phyloP scores from a whole-genome alignment of 768 basidiomycete genomes.

The Hemileccinum impolitum region DNA sequence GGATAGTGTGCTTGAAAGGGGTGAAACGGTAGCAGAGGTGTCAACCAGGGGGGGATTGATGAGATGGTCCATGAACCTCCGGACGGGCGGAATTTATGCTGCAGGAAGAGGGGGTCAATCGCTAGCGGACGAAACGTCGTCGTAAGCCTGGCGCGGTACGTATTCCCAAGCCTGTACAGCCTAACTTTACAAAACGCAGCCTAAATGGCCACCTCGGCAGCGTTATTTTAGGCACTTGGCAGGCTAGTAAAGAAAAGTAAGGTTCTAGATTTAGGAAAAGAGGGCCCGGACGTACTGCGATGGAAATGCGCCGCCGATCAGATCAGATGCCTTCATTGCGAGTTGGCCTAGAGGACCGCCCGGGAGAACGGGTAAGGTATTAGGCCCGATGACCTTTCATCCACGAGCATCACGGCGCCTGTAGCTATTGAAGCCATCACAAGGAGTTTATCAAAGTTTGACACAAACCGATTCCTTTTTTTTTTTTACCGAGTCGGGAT shows the following conservation, averaged over 20 bases:
- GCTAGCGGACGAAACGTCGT: slow-evolving; percentile 25
- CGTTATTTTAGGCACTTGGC: slow-evolving; percentile 29
- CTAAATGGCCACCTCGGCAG: slow-evolving; percentile 20
- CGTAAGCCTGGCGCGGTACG: slow-evolving; percentile 30
- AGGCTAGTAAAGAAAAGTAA: slow-evolving; percentile 23
- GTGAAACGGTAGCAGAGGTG: background rate
- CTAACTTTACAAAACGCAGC: slow-evolving; percentile 18
- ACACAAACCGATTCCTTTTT: background rate
- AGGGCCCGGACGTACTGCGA: slow-evolving; percentile 1
- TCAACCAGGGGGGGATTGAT: slow-evolving; percentile 9
- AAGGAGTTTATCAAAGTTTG: slow-evolving; percentile 25
- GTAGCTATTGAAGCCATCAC: slow-evolving; percentile 1
- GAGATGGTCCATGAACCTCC: slow-evolving; percentile 2
- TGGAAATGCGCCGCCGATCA: slow-evolving; percentile 21
- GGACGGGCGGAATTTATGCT: slow-evolving; percentile 30
- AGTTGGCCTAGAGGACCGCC: slow-evolving; percentile 10
- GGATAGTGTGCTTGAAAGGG: slow-evolving; percentile 2
- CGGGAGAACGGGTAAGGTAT: slow-evolving; percentile 9
- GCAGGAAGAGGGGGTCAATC: slow-evolving; percentile 18
- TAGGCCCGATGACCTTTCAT: background rate
- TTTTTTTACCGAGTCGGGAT: slow-evolving; percentile 13
- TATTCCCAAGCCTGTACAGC: slow-evolving; percentile 35
- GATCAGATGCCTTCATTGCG: slow-evolving; percentile 11
- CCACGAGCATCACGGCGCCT: slow-evolving; percentile 13
- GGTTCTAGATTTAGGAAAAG: slow-evolving; percentile 28